phyloP scores from a whole-genome alignment of 2,329 filamentous ascomycete genomes.

The Atkinsonella texensis region DNA sequence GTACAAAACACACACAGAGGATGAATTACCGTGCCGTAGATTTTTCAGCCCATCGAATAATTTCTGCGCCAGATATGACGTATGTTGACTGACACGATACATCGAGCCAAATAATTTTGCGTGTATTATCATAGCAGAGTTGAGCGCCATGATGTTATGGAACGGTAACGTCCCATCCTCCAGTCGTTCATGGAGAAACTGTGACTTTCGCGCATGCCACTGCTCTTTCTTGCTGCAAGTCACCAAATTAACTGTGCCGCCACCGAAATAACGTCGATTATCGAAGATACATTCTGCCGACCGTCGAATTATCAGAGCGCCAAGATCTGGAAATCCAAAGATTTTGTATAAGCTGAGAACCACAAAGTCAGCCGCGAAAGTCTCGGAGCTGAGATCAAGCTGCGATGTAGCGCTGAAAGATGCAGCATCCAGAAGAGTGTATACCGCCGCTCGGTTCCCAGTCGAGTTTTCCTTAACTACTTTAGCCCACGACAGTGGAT shows the following conservation, averaged over 20 bases:
- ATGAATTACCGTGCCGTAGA: constrained; percentile 59
- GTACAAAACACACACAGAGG: constrained; percentile 56
- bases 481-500: constrained; percentile 58
- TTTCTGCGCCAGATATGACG: constrained; percentile 47
- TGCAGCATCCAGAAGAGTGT: constrained; percentile 74
- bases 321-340: constrained; percentile 92
- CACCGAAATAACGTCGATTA: constrained; percentile 73
- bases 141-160: constrained; percentile 78
- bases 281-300: constrained; percentile 51
- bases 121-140: constrained; percentile 61
- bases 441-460: constrained; percentile 25
- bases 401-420: constrained; percentile 66
- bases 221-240: constrained; percentile 56
- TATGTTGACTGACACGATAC: constrained; percentile 57
- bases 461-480: constrained; percentile 25
- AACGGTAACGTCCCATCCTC: constrained; percentile 90
- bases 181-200: constrained; percentile 63
- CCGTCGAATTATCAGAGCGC: constrained; percentile 71
- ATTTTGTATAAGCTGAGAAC: constrained; percentile 91
- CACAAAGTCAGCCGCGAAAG: constrained; percentile 66
- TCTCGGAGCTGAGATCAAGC: constrained; percentile 53
- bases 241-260: constrained; percentile 88
- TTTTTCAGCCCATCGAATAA: constrained; percentile 45
- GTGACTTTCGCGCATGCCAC: constrained; percentile 70
- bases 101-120: constrained; percentile 59